These are phyloP conservation scores for Suillus clintonianus DNA, from an alignment of 768 basidiomycete genomes.

Conservation along the genomic window DNA sequence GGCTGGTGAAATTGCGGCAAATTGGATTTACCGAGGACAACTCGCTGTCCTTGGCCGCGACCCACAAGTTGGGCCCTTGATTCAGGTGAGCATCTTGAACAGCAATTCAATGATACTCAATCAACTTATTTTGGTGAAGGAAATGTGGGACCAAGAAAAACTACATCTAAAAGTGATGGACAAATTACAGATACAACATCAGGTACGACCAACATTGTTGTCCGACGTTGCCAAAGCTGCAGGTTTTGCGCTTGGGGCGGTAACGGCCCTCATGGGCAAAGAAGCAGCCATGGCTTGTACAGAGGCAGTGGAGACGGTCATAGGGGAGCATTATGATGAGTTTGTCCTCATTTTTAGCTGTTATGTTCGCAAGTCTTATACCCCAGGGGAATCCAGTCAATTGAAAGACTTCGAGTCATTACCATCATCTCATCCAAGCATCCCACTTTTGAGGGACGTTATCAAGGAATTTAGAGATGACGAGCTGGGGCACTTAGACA, in stretches of 20 bases:
- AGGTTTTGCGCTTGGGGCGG: conserved; percentile 84
- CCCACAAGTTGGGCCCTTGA: conserved; percentile 55
- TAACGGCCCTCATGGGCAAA: conserved; percentile 84
- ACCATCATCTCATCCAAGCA: conserved; percentile 71
- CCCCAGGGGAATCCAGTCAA: conserved; percentile 54
- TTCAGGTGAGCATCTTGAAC: conserved; percentile 57
- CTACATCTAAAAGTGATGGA: conserved; percentile 89
- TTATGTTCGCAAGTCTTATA: conserved; percentile 1
- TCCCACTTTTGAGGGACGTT: conserved; percentile 70
- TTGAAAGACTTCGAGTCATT: conserved; percentile 69
- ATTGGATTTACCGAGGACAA: conserved; percentile 94
- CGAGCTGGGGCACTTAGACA: conserved; percentile 92
- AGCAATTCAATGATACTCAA: conserved; percentile 1
- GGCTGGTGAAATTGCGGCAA: conserved; percentile 93
- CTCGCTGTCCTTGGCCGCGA: conserved; percentile 69
- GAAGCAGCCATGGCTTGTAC: conserved; percentile 99
- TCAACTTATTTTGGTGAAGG: conserved; percentile 46
- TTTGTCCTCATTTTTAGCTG: conserved; percentile 42
- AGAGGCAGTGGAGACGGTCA: conserved; percentile 96
- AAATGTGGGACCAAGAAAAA: conserved; percentile 98
- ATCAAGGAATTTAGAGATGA: conserved; percentile 90
- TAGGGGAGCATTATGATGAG: conserved; percentile 99
- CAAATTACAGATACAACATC: conserved; percentile 80
- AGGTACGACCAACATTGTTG: conserved; percentile 79
- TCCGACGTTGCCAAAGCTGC: conserved; percentile 84